Evolutionary conservation across 805 yeast genomes (phyloP), one percentile per base, ranked within the genome.

Genomic region (Pichia cephalocereana): DNA sequence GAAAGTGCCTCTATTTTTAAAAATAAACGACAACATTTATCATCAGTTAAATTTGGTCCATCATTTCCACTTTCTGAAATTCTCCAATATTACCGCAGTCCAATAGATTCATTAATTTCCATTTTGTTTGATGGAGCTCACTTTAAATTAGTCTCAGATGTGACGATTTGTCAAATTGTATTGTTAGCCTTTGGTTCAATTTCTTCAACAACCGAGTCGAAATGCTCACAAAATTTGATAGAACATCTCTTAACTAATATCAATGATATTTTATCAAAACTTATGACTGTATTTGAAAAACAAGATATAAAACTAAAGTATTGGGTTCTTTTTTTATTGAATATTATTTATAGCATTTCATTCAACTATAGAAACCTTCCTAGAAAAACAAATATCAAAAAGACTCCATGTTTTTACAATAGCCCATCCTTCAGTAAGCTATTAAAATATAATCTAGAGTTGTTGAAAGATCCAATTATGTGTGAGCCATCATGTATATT

Each of bases 401-500:
- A 41, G 2, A 23, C 10, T 26, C 8, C 8, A n/a, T 19, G 23
- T 15, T 17, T 31, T 30, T 8, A 26, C 7, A 15, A 27, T 18
- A 15, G 18, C 10, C 14, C n/a, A 3, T 26, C 17, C 6, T 30
- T 43, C 18, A 50, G 45, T 26, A 46, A 44, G 38, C 8, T 45
- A 26, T n/a, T 46, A 0, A 50, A 49, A 36, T 54, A 67, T 31
- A 51, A 70, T 19, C 54, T 75, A 6, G 71, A 68, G 17, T 55
- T 65, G 46, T 44, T 75, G 27, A 74, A 71, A 41, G 60, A 61
- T 26, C 57, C 53, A 11, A 46, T 47, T 2, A 48, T 63, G 6
- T 57, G 61, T 26, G 53, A 47, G 6, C 45, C 62, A 8, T 59
- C 78, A 0, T 69, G 75, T 46, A 55, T 56, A 31, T 44, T 71